Conservation (phyloP, 2,329 filamentous ascomycete species). For the Fusarium piperis region DNA sequence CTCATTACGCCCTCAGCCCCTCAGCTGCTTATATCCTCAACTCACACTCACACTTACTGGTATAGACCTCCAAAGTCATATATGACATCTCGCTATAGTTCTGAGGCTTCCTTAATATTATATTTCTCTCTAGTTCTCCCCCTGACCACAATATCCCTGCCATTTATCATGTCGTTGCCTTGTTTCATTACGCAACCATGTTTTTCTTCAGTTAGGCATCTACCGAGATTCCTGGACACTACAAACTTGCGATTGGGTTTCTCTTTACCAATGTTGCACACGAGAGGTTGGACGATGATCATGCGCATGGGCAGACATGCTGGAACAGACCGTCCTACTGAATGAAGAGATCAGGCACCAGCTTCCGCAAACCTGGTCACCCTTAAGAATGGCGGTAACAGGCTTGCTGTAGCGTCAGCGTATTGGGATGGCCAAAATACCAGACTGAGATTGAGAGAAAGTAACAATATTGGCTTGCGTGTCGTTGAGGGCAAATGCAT, state of each 20-base stretch:
- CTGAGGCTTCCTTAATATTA: neutral
- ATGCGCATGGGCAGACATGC: neutral
- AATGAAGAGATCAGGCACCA: neutral
- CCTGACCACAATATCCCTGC: neutral
- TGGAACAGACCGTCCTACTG: neutral
- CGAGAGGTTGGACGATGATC: neutral
- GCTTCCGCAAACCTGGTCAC: neutral
- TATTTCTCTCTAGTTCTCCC: neutral
- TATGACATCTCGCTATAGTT: neutral
- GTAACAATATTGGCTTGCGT: neutral
- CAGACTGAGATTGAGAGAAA: neutral
- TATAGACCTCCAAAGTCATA: neutral
- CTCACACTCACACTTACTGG: neutral
- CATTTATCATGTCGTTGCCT: neutral
- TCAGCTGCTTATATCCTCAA: neutral
- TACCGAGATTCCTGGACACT: neutral
- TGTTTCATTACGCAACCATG: neutral
- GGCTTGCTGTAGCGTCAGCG: neutral
- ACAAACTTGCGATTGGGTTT: neutral
- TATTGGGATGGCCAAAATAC: neutral
- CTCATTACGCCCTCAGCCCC: neutral
- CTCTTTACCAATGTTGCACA: neutral
- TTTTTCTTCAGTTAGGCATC: neutral
- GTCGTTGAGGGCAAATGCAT: neutral
- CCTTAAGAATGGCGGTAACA: neutral